A percentile compares a stretch with the other conserved stretches of the same genome.
These are phyloP conservation scores for Sungouiella blattae DNA, from an alignment of 805 yeast species.

Conservation along the genomic window DNA sequence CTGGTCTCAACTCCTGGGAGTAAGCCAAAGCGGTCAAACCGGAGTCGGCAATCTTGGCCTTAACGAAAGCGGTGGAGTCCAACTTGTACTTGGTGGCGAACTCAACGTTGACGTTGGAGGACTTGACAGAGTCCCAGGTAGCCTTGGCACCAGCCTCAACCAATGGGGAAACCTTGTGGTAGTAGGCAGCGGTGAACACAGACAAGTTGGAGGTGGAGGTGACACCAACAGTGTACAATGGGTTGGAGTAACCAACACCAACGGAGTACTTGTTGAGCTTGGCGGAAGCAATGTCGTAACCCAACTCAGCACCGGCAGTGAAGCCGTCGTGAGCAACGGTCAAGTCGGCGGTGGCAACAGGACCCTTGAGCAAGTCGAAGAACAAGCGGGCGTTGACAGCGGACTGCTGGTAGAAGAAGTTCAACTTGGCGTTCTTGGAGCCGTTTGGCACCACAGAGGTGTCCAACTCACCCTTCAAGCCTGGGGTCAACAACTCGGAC, in stretches of 20 bases:
- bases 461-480: slow-evolving; percentile 88
- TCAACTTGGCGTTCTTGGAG: slow-evolving; percentile 81
- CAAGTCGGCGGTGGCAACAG: slow-evolving; percentile 91
- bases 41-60: slow-evolving; percentile 95
- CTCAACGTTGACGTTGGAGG: slow-evolving; percentile 84
- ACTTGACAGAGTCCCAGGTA: slow-evolving; percentile 84
- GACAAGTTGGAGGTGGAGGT: slow-evolving; percentile 83
- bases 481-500: slow-evolving; percentile 88
- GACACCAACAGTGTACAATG: slow-evolving; percentile 81
- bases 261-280: slow-evolving; percentile 91
- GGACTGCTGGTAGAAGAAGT: slow-evolving; percentile 88
- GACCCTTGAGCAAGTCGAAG: slow-evolving; percentile 93
- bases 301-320: slow-evolving; percentile 95
- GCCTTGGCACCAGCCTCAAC: slow-evolving; percentile 99
- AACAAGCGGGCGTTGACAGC: slow-evolving; percentile 91
- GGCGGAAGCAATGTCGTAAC: slow-evolving; percentile 92
- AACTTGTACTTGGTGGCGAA: slow-evolving; percentile 92
- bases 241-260: slow-evolving; percentile 89
- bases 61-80: slow-evolving; percentile 84
- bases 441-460: slow-evolving; percentile 85
- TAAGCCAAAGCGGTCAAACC: slow-evolving; percentile 92
- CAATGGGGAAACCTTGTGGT: slow-evolving; percentile 87
- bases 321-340: slow-evolving; percentile 94
- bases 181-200: slow-evolving; percentile 91
- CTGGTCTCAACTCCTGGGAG: slow-evolving; percentile 93